A percentile compares a stretch with the other conserved stretches of the same genome.
These are phyloP conservation scores for Cryptococcus wingfieldii DNA, from an alignment of 1,284 basidiomycete species.

Conservation along the genomic window DNA sequence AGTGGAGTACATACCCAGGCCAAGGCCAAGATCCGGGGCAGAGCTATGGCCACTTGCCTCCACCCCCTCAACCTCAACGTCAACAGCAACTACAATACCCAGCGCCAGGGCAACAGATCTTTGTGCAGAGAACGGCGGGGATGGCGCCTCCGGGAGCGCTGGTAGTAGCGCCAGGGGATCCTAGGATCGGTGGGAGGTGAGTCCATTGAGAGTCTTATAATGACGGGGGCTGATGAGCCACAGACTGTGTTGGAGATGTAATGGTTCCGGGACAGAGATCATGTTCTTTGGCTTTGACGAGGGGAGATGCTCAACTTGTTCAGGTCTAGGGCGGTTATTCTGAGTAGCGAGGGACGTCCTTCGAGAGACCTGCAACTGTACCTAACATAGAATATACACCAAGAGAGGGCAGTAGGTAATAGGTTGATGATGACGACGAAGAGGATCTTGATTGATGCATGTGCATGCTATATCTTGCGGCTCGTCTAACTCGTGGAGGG, in stretches of 20 bases:
- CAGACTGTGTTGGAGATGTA: constrained; percentile 36
- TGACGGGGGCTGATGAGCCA: background rate
- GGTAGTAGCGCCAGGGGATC: constrained; percentile 41
- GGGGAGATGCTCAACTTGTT: constrained; percentile 31
- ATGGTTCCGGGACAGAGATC: constrained; percentile 35
- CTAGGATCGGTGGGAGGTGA: constrained; percentile 43
- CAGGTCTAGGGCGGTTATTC: constrained; percentile 39
- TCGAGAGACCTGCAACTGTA: background rate
- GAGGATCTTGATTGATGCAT: too few relatives aligned
- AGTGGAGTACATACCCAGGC: constrained; percentile 32
- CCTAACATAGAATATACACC: too few relatives aligned
- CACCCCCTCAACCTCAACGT: constrained; percentile 17
- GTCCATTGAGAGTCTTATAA: constrained; percentile 1
- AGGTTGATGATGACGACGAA: too few relatives aligned
- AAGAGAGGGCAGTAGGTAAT: too few relatives aligned
- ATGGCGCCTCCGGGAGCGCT: constrained; percentile 30
- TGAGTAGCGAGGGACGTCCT: background rate
- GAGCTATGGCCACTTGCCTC: background rate
- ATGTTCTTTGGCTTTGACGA: constrained; percentile 41
- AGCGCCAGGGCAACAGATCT: constrained; percentile 14
- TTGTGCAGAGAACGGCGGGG: constrained; percentile 14
- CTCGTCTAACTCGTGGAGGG: too few relatives aligned
- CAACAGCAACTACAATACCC: constrained; percentile 11
- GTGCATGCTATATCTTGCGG: too few relatives aligned
- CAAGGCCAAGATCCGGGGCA: constrained; percentile 4